Evolutionary conservation across 116 monocot species (phyloP), one percentile per base, ranked within the genome.

Genomic region (Posidonia oceanica): DNA sequence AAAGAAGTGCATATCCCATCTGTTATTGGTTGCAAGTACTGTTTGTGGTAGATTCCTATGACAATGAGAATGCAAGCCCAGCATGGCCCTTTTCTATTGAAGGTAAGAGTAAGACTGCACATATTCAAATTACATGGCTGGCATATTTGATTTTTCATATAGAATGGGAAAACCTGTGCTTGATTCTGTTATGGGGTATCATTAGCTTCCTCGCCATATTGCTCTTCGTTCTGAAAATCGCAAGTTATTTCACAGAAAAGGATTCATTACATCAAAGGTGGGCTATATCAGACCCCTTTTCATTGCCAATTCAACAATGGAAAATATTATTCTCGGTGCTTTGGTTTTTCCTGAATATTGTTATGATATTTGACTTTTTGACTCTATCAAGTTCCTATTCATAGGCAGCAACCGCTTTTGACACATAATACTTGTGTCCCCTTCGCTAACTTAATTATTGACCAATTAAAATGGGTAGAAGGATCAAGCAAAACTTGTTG

Each of bases 11-110:
- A 37, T 75, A 77, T 72, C 66, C 85, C 5, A 59, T 71, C 18
- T 83, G 82, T 51, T 89, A 87, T 56, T 89, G 81, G 79, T 15
- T 94, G 62, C 94, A 83, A 64, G 80, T 87, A 1, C 29, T 29
- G 29, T 72, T 72, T 80, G 83, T 65, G 8, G n/a, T 80, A 21
- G 90, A 94, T 78, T 72, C 40, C 64, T 18, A 74, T 22, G 83
- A 81, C 57, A 75, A 69, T 67, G 67, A 81, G 58, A 85, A 68
- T 37, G 41, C 44, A 37, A 94, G 80, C 67, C 29, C 41, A 29
- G 16, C 16, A 58, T 81, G 83, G 20, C 85, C 85, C 36, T 89
- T 94, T 62, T 89, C 94, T 40, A 80, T 87, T 39, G 87, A 87
- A 53, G 94, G 29, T 29, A n/a, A n/a, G n/a, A n/a, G 89, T 63